Evolutionary conservation across 1,284 basidiomycete species (phyloP).

Genomic region (Trametes polyzona): DNA sequence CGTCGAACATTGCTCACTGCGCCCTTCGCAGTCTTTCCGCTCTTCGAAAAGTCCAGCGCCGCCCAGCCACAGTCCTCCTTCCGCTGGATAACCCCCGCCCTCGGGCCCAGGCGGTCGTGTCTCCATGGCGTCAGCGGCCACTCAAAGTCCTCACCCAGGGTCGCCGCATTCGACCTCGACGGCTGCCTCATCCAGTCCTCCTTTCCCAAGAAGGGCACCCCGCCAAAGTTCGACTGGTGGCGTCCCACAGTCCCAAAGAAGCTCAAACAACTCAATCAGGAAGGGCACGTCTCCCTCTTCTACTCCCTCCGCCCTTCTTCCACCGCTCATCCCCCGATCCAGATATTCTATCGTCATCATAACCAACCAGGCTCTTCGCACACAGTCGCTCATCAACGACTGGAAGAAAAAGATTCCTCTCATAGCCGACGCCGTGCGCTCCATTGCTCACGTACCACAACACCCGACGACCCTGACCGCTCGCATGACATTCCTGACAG

Average conservation of each 20-base stretch:
- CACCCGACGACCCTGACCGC: neutral
- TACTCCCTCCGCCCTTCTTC: neutral
- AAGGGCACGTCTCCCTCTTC: constrained; percentile 53
- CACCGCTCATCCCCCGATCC: neutral
- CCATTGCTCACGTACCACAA: neutral
- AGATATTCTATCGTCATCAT: constrained; percentile 81
- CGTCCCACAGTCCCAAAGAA: constrained; percentile 63
- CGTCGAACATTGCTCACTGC: neutral
- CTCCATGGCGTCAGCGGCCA: constrained; percentile 62
- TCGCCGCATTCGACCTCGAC: constrained; percentile 88
- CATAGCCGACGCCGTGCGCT: constrained; percentile 69
- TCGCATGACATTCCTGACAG: constrained; percentile 42
- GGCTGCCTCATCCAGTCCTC: constrained; percentile 81
- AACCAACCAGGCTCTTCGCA: constrained; percentile 76
- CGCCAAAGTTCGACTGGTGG: constrained; percentile 81
- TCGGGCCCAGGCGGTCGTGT: constrained; percentile 62
- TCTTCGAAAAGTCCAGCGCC: constrained; percentile 28
- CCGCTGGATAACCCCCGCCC: constrained; percentile 57
- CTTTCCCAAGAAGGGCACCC: constrained; percentile 48
- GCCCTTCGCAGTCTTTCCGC: constrained; percentile 26
- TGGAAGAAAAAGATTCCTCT: constrained; percentile 80
- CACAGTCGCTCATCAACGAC: constrained; percentile 46
- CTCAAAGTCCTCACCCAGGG: constrained; percentile 53
- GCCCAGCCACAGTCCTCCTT: constrained; percentile 40
- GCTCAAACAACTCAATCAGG: constrained; percentile 59